These are phyloP conservation scores for Alternaria novae-zelandiae DNA, from an alignment of 2,329 filamentous ascomycete species.

Conservation along the genomic window DNA sequence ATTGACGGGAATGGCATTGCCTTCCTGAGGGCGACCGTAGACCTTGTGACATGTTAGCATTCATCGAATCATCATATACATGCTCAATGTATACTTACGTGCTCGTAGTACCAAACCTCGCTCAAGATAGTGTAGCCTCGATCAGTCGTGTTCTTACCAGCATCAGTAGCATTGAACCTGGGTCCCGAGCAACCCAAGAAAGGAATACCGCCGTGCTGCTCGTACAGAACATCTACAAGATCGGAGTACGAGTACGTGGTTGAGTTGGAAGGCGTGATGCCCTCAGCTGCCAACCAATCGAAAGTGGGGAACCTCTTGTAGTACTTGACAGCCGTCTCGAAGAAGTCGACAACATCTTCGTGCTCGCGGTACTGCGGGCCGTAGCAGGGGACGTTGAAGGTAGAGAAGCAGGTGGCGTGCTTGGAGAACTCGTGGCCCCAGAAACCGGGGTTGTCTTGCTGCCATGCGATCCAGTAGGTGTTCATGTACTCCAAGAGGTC, in stretches of 20 bases:
- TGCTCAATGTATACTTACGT: conserved; percentile 50
- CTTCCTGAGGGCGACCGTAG: conserved; percentile 63
- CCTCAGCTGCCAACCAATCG: conserved; percentile 62
- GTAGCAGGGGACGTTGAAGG: conserved; percentile 70
- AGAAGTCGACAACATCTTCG: conserved; percentile 68
- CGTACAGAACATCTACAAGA: conserved; percentile 59
- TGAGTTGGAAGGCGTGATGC: conserved; percentile 64
- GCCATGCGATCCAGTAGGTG: conserved; percentile 67
- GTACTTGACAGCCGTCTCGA: conserved; percentile 65
- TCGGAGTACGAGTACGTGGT: conserved; percentile 62
- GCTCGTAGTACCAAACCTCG: conserved; percentile 72
- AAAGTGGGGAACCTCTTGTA: conserved; percentile 66
- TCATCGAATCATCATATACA: neutral
- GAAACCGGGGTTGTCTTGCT: conserved; percentile 63
- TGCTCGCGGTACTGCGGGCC: conserved; percentile 63
- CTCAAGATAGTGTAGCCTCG: conserved; percentile 63
- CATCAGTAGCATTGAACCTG: conserved; percentile 65
- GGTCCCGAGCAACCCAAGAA: conserved; percentile 69
- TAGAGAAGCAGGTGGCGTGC: conserved; percentile 71
- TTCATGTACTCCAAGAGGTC: conserved; percentile 71
- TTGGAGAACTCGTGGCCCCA: conserved; percentile 74
- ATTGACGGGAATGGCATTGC: conserved; percentile 55
- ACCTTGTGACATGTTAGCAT: conserved; percentile 24
- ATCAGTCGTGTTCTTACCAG: conserved; percentile 62
- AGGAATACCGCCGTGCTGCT: conserved; percentile 61